A percentile compares a stretch with the other conserved stretches of the same genome.
These are phyloP conservation scores for Bjerkandera adusta DNA, from an alignment of 1,284 basidiomycete genomes.

Conservation along the genomic window DNA sequence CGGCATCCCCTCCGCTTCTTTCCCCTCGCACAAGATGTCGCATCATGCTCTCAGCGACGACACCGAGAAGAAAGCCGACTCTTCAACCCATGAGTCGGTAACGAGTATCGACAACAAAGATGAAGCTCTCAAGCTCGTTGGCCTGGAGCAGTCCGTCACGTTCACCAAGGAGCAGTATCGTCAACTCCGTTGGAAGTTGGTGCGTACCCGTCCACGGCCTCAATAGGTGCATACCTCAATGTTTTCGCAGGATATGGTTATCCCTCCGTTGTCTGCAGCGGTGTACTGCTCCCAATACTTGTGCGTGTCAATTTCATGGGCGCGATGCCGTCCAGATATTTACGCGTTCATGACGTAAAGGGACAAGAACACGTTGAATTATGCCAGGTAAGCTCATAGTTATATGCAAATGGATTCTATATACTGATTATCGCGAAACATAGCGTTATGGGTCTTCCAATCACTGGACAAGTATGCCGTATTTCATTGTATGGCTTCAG, in stretches of 20 bases:
- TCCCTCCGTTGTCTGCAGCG: conserved; percentile 60
- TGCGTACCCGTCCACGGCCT: conserved; percentile 26
- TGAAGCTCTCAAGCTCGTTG: conserved; percentile 60
- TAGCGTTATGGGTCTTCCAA: conserved; percentile 67
- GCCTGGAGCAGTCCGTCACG: conserved; percentile 44
- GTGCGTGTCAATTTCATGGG: too few relatives aligned
- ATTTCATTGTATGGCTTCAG: too few relatives aligned
- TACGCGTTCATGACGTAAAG: conserved; percentile 30
- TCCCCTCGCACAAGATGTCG: too few relatives aligned
- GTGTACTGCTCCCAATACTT: conserved; percentile 68
- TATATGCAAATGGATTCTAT: neutral
- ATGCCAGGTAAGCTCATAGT: conserved; percentile 46
- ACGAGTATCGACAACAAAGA: conserved; percentile 39
- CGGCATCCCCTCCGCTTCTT: too few relatives aligned
- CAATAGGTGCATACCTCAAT: neutral
- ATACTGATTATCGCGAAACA: neutral
- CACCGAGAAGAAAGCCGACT: too few relatives aligned
- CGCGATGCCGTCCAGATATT: neutral
- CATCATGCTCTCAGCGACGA: too few relatives aligned
- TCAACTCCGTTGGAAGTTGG: conserved; percentile 56
- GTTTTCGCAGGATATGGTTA: conserved; percentile 45
- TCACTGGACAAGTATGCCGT: conserved; percentile 52
- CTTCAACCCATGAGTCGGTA: too few relatives aligned
- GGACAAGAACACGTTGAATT: conserved; percentile 68
- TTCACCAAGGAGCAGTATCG: conserved; percentile 62